Percentiles rank a stretch among this genome's conserved stretches.
Evolutionary conservation across 106 monocot genomes (phyloP).

Genomic region (Allium cepa): DNA sequence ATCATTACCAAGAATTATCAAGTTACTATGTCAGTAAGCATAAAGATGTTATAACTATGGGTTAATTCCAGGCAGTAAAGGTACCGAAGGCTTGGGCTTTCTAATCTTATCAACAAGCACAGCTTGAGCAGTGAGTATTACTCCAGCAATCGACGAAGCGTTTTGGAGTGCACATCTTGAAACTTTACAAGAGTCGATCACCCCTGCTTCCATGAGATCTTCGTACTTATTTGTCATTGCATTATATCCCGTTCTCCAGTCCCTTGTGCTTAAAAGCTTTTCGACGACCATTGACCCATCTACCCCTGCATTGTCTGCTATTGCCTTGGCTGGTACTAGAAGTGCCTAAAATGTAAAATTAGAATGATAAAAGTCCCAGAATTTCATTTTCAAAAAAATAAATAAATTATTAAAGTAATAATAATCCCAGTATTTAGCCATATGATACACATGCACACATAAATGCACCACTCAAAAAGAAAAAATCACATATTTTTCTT

Average conservation of each 20-base stretch:
- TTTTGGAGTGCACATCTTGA: conserved; percentile 90
- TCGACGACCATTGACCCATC: conserved; percentile 69
- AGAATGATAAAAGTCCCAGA: too few species aligned
- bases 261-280: conserved; percentile 51
- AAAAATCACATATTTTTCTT: too few species aligned
- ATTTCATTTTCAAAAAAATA: too few species aligned
- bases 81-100: conserved; percentile 57
- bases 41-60: background rate
- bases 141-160: conserved; percentile 81
- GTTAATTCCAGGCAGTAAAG: conserved; percentile 66
- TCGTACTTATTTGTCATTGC: conserved; percentile 67
- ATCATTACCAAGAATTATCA: too few species aligned
- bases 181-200: conserved; percentile 85
- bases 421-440: background rate
- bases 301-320: conserved; percentile 75
- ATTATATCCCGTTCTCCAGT: conserved; percentile 80
- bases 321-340: conserved; percentile 65
- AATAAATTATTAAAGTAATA: background rate
- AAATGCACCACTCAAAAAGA: too few species aligned
- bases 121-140: conserved; percentile 82
- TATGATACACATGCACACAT: too few species aligned
- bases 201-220: conserved; percentile 65
- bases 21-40: too few species aligned
- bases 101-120: conserved; percentile 68
- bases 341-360: conserved; percentile 53